A percentile compares a stretch with the other conserved stretches of the same genome.
Evolutionary conservation across 306 rosid genomes (phyloP).

Genomic region (Dalbergia cochinchinensis): DNA sequence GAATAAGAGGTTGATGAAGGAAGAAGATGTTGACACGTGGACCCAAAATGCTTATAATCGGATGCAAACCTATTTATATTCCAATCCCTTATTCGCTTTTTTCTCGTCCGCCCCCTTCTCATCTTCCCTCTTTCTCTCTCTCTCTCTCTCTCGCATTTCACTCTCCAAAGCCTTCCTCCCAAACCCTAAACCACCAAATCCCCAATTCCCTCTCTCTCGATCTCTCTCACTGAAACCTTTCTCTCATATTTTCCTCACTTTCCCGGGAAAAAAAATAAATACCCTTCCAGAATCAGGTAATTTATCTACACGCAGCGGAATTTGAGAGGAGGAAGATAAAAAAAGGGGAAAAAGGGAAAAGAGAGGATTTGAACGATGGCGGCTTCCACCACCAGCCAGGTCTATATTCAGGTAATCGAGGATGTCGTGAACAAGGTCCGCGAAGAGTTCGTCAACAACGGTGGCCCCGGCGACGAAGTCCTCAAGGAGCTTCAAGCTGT

Average conservation of each 20-base stretch:
- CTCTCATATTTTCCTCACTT: neutral
- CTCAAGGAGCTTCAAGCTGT: constrained; percentile 97
- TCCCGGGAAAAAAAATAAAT: neutral
- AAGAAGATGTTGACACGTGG: constrained; percentile 73
- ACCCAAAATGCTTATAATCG: constrained; percentile 55
- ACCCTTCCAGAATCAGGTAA: constrained; percentile 15
- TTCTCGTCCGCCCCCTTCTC: constrained; percentile 67
- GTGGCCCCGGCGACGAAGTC: constrained; percentile 83
- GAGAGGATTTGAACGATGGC: constrained; percentile 57
- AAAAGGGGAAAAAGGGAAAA: neutral
- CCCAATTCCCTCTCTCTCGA: constrained; percentile 16
- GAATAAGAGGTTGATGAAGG: constrained; percentile 29
- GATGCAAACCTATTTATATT: constrained; percentile 99
- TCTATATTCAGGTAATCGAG: constrained; percentile 83
- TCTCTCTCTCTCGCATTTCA: constrained; percentile 19
- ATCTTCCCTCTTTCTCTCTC: neutral
- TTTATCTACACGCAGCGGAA: constrained; percentile 32
- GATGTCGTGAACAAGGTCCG: constrained; percentile 89
- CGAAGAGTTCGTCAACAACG: constrained; percentile 80
- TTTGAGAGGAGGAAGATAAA: neutral
- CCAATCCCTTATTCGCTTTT: constrained; percentile 67
- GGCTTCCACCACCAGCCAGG: constrained; percentile 76
- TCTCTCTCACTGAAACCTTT: constrained; percentile 32
- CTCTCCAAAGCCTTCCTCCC: constrained; percentile 34
- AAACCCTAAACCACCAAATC: constrained; percentile 37